Conservation (phyloP, 176 grass and related monocot genomes). For the Paspalum notatum region DNA sequence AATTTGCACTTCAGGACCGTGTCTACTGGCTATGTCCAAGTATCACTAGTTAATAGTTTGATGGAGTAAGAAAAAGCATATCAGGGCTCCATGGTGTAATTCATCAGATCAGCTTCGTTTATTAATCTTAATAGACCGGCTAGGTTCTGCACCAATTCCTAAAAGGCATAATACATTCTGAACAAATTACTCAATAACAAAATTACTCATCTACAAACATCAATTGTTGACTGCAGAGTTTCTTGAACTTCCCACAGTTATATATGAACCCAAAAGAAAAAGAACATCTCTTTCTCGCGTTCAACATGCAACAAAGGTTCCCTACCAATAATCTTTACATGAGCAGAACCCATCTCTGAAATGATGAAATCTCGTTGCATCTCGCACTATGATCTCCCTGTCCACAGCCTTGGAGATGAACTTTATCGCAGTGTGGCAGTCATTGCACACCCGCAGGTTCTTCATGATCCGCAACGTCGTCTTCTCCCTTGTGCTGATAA, state of each 20-base stretch:
- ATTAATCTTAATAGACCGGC: background rate
- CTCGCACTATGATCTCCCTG: slow-evolving; percentile 76
- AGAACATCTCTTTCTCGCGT: background rate
- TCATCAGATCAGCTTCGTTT: too few relatives aligned
- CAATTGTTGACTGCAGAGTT: too few relatives aligned
- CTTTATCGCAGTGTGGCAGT: slow-evolving; percentile 69
- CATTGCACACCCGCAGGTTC: slow-evolving; percentile 76
- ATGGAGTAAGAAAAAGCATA: too few relatives aligned
- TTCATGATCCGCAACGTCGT: slow-evolving; percentile 70
- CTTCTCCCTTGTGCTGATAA: slow-evolving; percentile 68
- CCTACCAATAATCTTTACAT: slow-evolving; percentile 85
- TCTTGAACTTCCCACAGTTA: too few relatives aligned
- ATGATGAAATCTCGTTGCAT: slow-evolving; percentile 76
- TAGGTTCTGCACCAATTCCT: slow-evolving; percentile 18
- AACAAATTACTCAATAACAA: too few relatives aligned
- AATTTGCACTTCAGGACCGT: too few relatives aligned
- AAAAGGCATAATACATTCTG: background rate
- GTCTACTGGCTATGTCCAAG: too few relatives aligned
- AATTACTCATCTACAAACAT: too few relatives aligned
- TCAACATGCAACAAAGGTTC: background rate
- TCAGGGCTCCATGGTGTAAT: too few relatives aligned
- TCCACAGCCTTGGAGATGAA: slow-evolving; percentile 65
- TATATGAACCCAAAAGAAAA: background rate
- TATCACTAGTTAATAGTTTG: too few relatives aligned
- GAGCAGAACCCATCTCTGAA: slow-evolving; percentile 76